These are phyloP conservation scores for Brassica cretica DNA, from an alignment of 345 rosid genomes.

Conservation along the genomic window DNA sequence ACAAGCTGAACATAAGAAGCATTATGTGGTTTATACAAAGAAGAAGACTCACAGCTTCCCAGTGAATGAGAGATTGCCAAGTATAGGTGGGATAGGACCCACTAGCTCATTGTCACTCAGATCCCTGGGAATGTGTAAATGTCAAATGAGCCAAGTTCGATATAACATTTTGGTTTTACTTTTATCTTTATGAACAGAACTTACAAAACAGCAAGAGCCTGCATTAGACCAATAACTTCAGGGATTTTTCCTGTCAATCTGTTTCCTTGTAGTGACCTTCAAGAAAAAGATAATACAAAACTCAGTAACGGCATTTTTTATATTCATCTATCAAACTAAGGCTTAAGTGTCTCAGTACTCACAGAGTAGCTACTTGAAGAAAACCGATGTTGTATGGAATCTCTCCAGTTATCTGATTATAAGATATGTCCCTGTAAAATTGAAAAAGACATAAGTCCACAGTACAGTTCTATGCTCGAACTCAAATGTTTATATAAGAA, in stretches of 20 bases:
- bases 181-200: constrained; percentile 15
- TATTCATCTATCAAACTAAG: not conserved
- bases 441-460: not conserved
- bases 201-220: constrained; percentile 95
- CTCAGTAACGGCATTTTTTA: not conserved
- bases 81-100: constrained; percentile 85
- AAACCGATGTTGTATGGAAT: constrained; percentile 94
- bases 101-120: constrained; percentile 88
- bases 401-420: constrained; percentile 79
- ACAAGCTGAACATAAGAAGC: not conserved
- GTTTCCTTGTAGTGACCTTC: constrained; percentile 93
- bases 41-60: constrained; percentile 74
- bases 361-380: constrained; percentile 98
- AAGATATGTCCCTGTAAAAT: constrained; percentile 73
- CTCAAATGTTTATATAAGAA: not conserved
- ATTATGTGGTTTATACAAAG: not conserved
- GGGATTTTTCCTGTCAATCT: constrained; percentile 77
- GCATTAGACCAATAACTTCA: constrained; percentile 92
- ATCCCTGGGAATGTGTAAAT: constrained; percentile 48
- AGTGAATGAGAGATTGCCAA: constrained; percentile 87
- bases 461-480: not conserved
- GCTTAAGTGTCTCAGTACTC: constrained; percentile 31
- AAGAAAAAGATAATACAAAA: not conserved
- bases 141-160: not conserved
- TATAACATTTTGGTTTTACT: not conserved